A percentile compares a stretch with the other conserved stretches of the same genome.
Evolutionary conservation across 2,329 filamentous ascomycete species (phyloP).

Genomic region (Neoscytalidium dimidiatum): DNA sequence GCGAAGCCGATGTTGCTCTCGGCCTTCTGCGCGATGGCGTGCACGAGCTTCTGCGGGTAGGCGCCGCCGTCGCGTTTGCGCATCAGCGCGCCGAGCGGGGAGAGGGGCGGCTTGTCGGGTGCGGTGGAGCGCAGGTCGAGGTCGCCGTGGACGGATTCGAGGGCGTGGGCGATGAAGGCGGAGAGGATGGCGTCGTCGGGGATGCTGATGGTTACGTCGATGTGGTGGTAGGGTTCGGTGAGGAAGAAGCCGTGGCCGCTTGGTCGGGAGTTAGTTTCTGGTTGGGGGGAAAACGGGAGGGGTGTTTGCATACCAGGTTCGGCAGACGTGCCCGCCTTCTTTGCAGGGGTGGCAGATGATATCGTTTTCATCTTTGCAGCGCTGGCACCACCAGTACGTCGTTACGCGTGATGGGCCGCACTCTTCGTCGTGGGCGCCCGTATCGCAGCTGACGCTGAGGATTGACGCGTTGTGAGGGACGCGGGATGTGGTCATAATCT

Average conservation of each 20-base stretch:
- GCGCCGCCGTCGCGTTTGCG: not conserved
- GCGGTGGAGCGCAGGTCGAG: not conserved
- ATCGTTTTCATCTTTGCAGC: not conserved
- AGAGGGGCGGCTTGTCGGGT: not conserved
- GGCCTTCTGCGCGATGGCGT: not conserved
- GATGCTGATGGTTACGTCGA: not conserved
- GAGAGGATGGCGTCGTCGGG: not conserved
- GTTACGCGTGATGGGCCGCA: not conserved
- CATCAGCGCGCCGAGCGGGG: not conserved
- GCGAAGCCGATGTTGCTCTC: not conserved
- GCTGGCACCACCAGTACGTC: not conserved
- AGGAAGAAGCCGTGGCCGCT: not conserved
- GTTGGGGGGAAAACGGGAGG: not conserved
- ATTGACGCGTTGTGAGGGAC: not conserved
- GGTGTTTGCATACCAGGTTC: not conserved
- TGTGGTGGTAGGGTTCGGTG: not conserved
- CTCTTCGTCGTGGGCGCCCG: not conserved
- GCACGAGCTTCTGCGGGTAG: not conserved
- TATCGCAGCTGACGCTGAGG: not conserved
- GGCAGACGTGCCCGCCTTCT: not conserved
- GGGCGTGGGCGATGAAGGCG: not conserved
- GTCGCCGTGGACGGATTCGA: not conserved
- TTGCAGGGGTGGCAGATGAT: not conserved
- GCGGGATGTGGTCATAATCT: not conserved
- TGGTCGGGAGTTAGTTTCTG: not conserved